Evolutionary conservation across 139 green algal species (phyloP), one percentile per base, ranked within the genome.

Genomic region (Chlorella sp.): DNA sequence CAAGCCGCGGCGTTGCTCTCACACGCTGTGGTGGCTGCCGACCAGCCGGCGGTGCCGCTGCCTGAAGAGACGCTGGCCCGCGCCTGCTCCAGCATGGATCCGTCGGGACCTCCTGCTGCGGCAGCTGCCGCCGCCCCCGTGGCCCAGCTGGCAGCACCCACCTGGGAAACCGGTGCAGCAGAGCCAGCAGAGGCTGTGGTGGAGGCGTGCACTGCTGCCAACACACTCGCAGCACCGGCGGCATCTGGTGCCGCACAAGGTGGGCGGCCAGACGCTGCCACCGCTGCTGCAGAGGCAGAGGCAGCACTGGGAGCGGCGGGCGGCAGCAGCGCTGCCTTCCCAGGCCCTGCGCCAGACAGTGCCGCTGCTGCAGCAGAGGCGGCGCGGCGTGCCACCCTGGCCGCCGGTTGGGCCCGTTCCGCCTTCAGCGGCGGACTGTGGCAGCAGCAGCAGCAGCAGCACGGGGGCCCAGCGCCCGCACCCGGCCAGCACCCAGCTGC

Each of bases 271-370:
- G 68, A 80, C 28, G 39, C 68, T 15, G 68, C 84, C 0, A 68
- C 84, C 2, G 68, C 84, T 26, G 84, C 71, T 0, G 68, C 84
- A 37, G 84, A 66, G 68, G 84, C 84, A n/a, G 68, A 68, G 32
- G 82, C 82, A 14, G 82, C 82, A 18, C 82, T 86, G 82, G 40
- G 68, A 37, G 79, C 48, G 14, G 28, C 28, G 14, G 39, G 36
- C 34, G 26, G 78, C 71, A 78, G 32, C 71, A 22, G 68, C 68
- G 24, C 26, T 76, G 68, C 68, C 15, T n/a, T 26, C 68, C 68
- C 75, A 12, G 75, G 22, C 34, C 73, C 73, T 42, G n/a, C n/a
- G 78, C 40, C 39, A 34, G 40, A 37, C 26, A 26, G 40, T 0
- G 34, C 19, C 0, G 78, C 40, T 0, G 78, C 78, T 24, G 40